A percentile compares a stretch with the other conserved stretches of the same genome.
Evolutionary conservation across 768 basidiomycete species (phyloP).

Genomic region (Russula lepida): DNA sequence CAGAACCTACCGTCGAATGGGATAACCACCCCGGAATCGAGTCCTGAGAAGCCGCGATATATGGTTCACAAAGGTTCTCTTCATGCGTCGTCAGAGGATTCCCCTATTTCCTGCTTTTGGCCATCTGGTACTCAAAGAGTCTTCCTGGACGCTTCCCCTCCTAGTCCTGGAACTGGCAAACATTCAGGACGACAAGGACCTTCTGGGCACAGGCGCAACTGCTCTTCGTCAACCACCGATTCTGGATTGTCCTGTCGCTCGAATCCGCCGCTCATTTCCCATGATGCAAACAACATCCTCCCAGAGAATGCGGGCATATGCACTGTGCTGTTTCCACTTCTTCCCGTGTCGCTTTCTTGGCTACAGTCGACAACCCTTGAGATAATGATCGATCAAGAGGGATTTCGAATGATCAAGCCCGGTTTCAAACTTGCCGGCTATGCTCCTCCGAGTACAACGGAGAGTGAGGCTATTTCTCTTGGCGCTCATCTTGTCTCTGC

Average conservation of each 20-base stretch:
- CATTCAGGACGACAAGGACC: not conserved
- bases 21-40: slow-evolving; percentile 2
- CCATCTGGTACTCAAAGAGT: not conserved
- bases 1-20: not conserved
- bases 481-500: slow-evolving; percentile 34
- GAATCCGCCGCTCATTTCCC: not conserved
- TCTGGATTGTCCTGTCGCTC: not conserved
- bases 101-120: not conserved
- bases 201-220: not conserved
- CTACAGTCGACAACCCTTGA: slow-evolving; percentile 47
- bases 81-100: not conserved
- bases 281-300: not conserved
- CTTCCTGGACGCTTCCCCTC: not conserved
- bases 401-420: slow-evolving; percentile 57
- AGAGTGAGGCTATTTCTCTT: slow-evolving; percentile 17
- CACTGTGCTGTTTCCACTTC: slow-evolving; percentile 15
- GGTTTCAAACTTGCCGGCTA: slow-evolving; percentile 52
- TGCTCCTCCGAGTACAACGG: slow-evolving; percentile 24
- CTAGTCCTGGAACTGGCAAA: not conserved
- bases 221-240: slow-evolving; percentile 5
- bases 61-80: not conserved
- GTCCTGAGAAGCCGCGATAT: not conserved
- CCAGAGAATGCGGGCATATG: not conserved
- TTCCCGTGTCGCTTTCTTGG: slow-evolving; percentile 41
- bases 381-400: slow-evolving; percentile 77